Percentiles rank a stretch among this genome's conserved stretches.
Conservation (phyloP, 257 asterid species). For the Capsicum rhomboideum region DNA sequence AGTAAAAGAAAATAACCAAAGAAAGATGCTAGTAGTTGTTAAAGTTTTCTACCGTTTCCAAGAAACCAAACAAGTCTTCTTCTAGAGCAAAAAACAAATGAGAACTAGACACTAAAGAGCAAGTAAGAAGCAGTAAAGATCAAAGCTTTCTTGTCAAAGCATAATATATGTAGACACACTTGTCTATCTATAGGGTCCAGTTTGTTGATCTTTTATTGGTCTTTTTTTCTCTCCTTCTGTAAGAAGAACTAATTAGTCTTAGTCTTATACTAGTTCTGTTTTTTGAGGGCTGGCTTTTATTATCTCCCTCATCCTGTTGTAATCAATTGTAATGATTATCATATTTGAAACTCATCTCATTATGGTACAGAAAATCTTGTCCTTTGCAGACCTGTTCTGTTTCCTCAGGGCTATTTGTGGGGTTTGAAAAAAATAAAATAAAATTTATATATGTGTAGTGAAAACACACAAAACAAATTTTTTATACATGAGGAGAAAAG, state of each 20-base stretch:
- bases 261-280: slow-evolving; percentile 29
- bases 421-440: slow-evolving; percentile 20
- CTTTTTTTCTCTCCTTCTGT: slow-evolving; percentile 28
- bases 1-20: not conserved
- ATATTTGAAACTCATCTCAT: slow-evolving; percentile 16
- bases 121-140: slow-evolving; percentile 5
- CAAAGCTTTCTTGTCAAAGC: not conserved
- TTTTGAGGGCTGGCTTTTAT: slow-evolving; percentile 14
- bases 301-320: slow-evolving; percentile 5
- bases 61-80: not conserved
- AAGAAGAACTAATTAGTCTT: slow-evolving; percentile 34
- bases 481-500: slow-evolving; percentile 5
- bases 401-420: slow-evolving; percentile 34
- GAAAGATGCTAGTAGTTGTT: not conserved
- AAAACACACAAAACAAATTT: slow-evolving; percentile 6
- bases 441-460: not conserved
- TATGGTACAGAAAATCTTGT: slow-evolving; percentile 42
- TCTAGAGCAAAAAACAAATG: not conserved
- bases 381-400: slow-evolving; percentile 38
- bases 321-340: slow-evolving; percentile 15
- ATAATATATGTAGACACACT: slow-evolving; percentile 17
- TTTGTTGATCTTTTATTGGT: slow-evolving; percentile 8
- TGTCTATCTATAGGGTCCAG: slow-evolving; percentile 19
- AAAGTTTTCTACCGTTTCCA: not conserved
- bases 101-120: not conserved